Conservation (phyloP, 2,329 filamentous ascomycete species). For the Pestalotiopsis sp. region DNA sequence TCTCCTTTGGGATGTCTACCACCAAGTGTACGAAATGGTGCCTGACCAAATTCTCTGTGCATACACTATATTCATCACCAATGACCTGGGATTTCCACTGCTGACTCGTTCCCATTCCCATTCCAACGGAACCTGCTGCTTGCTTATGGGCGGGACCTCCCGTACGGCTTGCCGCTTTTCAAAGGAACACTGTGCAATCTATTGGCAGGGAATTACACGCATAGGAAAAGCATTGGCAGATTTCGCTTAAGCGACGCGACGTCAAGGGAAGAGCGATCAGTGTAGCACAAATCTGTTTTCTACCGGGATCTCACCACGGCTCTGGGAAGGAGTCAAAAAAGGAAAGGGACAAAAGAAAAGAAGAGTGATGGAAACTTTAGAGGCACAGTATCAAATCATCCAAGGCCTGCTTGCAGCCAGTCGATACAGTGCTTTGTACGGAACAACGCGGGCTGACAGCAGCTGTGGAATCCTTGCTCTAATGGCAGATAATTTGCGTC, state of each 20-base stretch:
- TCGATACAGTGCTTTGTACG: neutral
- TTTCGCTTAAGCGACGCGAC: neutral
- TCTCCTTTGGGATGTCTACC: neutral
- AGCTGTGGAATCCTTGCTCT: neutral
- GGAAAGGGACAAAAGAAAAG: too few species aligned
- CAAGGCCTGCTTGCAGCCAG: neutral
- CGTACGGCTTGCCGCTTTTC: slow-evolving; percentile 9
- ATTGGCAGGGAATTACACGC: neutral
- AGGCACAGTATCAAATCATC: neutral
- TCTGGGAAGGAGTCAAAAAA: too few species aligned
- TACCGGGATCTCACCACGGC: neutral
- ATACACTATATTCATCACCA: neutral
- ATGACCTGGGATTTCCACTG: neutral
- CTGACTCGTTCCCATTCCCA: neutral
- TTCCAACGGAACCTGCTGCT: neutral
- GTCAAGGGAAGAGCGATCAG: neutral
- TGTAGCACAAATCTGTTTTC: neutral
- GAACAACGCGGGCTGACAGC: neutral
- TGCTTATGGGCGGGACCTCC: slow-evolving; percentile 3
- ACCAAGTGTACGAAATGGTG: too few species aligned
- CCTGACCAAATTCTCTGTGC: neutral
- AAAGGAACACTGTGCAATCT: neutral
- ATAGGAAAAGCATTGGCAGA: neutral
- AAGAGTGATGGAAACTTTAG: neutral
- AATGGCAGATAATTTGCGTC: neutral